phyloP scores from a whole-genome alignment of 176 grass and related monocot genomes.

The Lolium rigidum region DNA sequence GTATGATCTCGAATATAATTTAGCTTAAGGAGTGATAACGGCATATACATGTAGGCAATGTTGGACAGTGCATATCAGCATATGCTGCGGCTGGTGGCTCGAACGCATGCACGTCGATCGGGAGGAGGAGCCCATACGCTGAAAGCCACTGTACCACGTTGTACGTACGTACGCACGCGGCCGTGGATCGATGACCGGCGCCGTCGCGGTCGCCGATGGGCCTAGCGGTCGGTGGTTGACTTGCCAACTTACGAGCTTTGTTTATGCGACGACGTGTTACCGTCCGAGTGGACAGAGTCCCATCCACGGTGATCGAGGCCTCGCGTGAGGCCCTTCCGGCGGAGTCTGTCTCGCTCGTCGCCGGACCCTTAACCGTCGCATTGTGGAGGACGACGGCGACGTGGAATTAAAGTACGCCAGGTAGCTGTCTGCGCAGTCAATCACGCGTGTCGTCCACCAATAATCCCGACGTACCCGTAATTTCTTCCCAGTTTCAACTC shows the following conservation, averaged over 20 bases:
- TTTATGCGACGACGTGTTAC: background rate
- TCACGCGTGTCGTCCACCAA: constrained; percentile 15
- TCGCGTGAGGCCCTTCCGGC: too few species aligned
- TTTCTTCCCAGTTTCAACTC: background rate
- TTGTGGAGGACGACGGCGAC: constrained; percentile 3
- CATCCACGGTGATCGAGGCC: too few species aligned
- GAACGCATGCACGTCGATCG: background rate
- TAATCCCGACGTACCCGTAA: background rate
- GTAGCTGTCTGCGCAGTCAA: background rate
- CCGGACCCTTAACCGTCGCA: constrained; percentile 6
- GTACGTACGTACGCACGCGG: background rate
- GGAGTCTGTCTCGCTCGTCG: background rate
- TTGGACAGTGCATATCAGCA: too few species aligned
- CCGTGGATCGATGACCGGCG: background rate
- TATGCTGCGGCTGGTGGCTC: background rate
- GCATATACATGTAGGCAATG: too few species aligned
- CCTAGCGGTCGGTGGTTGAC: constrained; percentile 6
- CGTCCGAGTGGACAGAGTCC: background rate
- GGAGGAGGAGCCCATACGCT: background rate
- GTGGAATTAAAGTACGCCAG: background rate
- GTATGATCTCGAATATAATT: too few species aligned
- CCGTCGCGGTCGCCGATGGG: background rate
- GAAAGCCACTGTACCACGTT: background rate
- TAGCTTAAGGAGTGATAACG: too few species aligned
- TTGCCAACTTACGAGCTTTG: background rate